These are phyloP conservation scores for Quercus tomentella DNA, from an alignment of 331 rosid species.

Conservation along the genomic window DNA sequence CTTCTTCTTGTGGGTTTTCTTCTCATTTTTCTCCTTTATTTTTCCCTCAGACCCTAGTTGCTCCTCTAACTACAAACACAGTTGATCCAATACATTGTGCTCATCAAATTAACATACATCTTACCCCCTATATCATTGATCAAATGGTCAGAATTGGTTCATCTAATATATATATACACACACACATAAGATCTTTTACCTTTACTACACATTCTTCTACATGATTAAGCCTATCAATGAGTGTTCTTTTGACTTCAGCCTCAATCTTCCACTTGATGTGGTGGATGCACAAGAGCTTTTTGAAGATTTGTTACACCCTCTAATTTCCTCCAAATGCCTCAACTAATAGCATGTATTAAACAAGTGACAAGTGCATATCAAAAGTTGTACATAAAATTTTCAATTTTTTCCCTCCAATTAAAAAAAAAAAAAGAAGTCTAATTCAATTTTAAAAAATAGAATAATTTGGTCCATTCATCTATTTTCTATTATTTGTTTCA, in stretches of 20 bases:
- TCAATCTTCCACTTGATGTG: slow-evolving; percentile 57
- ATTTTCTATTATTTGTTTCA: no score
- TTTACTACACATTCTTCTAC: slow-evolving; percentile 24
- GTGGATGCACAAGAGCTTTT: slow-evolving; percentile 57
- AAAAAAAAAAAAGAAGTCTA: no score
- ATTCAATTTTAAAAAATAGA: no score
- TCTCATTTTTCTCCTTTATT: not conserved
- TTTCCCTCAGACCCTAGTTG: slow-evolving; percentile 21
- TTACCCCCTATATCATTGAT: no score
- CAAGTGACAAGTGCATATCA: not conserved
- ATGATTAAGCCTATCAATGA: slow-evolving; percentile 58
- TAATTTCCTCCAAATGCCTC: slow-evolving; percentile 67
- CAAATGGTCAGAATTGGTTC: not conserved
- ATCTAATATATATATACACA: no score
- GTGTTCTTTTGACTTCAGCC: slow-evolving; percentile 57
- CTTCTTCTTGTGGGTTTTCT: slow-evolving; percentile 27
- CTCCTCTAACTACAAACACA: slow-evolving; percentile 50
- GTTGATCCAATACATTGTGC: slow-evolving; percentile 14
- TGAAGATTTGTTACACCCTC: slow-evolving; percentile 44
- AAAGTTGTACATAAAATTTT: not conserved
- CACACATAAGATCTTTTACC: no score
- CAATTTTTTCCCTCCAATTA: no score
- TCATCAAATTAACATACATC: not conserved
- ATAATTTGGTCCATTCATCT: no score
- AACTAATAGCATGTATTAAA: slow-evolving; percentile 17